phyloP scores from a whole-genome alignment of 2,329 filamentous ascomycete species.

The Dichotomopilus funicola region DNA sequence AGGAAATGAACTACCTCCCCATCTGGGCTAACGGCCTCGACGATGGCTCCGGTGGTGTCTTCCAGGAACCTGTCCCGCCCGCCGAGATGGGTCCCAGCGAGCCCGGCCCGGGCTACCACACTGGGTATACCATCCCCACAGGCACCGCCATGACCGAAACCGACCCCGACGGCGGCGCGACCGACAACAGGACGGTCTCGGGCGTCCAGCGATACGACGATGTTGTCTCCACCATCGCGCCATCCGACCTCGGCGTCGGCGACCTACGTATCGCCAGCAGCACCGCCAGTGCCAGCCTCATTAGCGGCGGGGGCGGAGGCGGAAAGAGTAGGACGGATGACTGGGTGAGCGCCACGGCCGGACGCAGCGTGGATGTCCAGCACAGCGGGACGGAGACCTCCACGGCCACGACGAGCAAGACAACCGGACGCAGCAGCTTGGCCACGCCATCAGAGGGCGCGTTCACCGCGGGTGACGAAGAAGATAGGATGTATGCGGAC shows the following conservation, averaged over 20 bases:
- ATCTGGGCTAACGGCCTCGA: slow-evolving; percentile 56
- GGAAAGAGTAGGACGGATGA: neutral
- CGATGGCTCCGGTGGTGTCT: slow-evolving; percentile 46
- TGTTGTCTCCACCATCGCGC: slow-evolving; percentile 28
- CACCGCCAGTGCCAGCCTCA: neutral
- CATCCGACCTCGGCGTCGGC: slow-evolving; percentile 32
- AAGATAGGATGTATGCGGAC: slow-evolving; percentile 24
- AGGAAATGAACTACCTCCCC: slow-evolving; percentile 57
- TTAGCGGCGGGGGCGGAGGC: slow-evolving; percentile 16
- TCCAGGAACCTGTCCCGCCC: slow-evolving; percentile 36
- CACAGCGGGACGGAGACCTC: slow-evolving; percentile 33
- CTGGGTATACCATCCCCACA: slow-evolving; percentile 33
- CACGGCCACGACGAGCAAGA: neutral
- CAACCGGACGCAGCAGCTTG: neutral
- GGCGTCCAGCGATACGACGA: slow-evolving; percentile 20
- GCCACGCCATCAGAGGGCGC: slow-evolving; percentile 28
- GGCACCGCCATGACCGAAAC: slow-evolving; percentile 22
- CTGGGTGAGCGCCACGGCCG: slow-evolving; percentile 21
- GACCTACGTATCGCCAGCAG: slow-evolving; percentile 29
- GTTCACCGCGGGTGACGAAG: slow-evolving; percentile 30
- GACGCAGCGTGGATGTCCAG: slow-evolving; percentile 32
- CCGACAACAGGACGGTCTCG: slow-evolving; percentile 31
- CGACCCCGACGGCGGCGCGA: neutral
- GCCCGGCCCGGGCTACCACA: slow-evolving; percentile 43
- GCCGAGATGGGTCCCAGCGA: slow-evolving; percentile 40